phyloP scores from a whole-genome alignment of 2,329 filamentous ascomycete species.

The Fusarium scirpi region DNA sequence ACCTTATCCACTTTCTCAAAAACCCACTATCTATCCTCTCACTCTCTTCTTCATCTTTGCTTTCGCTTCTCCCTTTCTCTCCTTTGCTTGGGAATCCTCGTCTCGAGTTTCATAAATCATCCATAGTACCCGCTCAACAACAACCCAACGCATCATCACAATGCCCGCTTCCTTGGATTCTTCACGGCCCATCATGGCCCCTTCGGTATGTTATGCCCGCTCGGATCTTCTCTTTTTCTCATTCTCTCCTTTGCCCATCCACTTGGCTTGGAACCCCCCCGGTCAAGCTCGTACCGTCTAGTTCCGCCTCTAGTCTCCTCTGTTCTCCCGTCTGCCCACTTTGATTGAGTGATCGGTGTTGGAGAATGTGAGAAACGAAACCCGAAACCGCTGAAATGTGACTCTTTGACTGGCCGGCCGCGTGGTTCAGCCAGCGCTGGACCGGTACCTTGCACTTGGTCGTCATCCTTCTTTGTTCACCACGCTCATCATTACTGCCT shows the following conservation, averaged over 20 bases:
- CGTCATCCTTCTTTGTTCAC: constrained; percentile 29
- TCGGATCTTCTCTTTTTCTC: constrained; percentile 27
- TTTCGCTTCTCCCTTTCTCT: constrained; percentile 14
- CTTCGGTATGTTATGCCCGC: constrained; percentile 65
- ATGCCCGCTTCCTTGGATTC: constrained; percentile 72
- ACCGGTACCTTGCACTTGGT: constrained; percentile 13
- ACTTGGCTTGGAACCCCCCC: constrained; percentile 9
- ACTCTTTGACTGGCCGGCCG: constrained; percentile 28
- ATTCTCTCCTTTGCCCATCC: constrained; percentile 10
- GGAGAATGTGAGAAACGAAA: constrained; percentile 15
- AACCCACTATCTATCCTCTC: constrained; percentile 10
- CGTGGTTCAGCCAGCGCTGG: constrained; percentile 30
- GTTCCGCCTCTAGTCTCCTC: constrained; percentile 30
- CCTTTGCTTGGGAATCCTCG: constrained; percentile 17
- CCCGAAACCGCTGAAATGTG: constrained; percentile 28
- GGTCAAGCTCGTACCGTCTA: constrained; percentile 27
- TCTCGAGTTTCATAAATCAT: constrained; percentile 26
- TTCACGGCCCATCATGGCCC: constrained; percentile 71
- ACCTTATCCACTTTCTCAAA: constrained; percentile 25
- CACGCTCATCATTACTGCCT: constrained; percentile 28
- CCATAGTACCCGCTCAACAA: constrained; percentile 16
- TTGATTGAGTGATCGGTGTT: constrained; percentile 15
- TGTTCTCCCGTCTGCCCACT: constrained; percentile 33
- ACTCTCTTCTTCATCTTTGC: constrained; percentile 7
- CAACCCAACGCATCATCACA: constrained; percentile 40